A percentile compares a stretch with the other conserved stretches of the same genome.
These are phyloP conservation scores for Corynespora cassiicola DNA, from an alignment of 2,329 filamentous ascomycete genomes.

Conservation along the genomic window DNA sequence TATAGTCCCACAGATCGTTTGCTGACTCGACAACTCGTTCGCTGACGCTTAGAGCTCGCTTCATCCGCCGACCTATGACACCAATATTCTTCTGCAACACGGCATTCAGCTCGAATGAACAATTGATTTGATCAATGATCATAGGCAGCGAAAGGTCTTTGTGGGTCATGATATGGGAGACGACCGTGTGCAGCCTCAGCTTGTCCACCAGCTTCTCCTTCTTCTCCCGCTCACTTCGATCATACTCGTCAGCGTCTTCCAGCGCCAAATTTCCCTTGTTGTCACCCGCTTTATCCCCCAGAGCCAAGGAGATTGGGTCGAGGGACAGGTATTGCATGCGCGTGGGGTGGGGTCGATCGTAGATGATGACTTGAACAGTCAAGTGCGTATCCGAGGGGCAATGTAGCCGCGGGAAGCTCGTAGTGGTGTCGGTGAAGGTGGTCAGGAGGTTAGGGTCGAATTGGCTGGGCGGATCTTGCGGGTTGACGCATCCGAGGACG, in stretches of 20 bases:
- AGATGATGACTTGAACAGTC: slow-evolving; percentile 86
- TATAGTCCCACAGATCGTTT: slow-evolving; percentile 79
- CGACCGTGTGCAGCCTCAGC: slow-evolving; percentile 84
- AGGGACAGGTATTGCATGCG: slow-evolving; percentile 97
- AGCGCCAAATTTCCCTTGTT: slow-evolving; percentile 49
- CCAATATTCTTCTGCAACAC: slow-evolving; percentile 88
- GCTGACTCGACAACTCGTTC: slow-evolving; percentile 95
- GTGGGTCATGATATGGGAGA: slow-evolving; percentile 75
- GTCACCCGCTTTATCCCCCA: slow-evolving; percentile 67
- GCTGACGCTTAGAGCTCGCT: slow-evolving; percentile 87
- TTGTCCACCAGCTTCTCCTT: slow-evolving; percentile 79
- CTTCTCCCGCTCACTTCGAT: slow-evolving; percentile 70
- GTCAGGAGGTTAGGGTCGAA: slow-evolving; percentile 75
- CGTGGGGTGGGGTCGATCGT: slow-evolving; percentile 81
- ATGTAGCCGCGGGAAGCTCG: slow-evolving; percentile 72
- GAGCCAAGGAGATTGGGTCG: slow-evolving; percentile 83
- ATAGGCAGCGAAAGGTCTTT: slow-evolving; percentile 82
- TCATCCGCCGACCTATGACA: slow-evolving; percentile 80
- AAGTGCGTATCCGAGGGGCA: slow-evolving; percentile 70
- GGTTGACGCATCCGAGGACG: slow-evolving; percentile 84
- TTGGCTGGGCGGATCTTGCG: slow-evolving; percentile 51
- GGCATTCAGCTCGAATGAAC: slow-evolving; percentile 86
- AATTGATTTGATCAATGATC: slow-evolving; percentile 94
- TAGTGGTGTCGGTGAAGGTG: slow-evolving; percentile 60
- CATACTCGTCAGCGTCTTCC: slow-evolving; percentile 69